Evolutionary conservation across 192 early-diverging fungal species (phyloP), one percentile per base, ranked within the genome.

Genomic region (Gryganskiella cystojenkinii): DNA sequence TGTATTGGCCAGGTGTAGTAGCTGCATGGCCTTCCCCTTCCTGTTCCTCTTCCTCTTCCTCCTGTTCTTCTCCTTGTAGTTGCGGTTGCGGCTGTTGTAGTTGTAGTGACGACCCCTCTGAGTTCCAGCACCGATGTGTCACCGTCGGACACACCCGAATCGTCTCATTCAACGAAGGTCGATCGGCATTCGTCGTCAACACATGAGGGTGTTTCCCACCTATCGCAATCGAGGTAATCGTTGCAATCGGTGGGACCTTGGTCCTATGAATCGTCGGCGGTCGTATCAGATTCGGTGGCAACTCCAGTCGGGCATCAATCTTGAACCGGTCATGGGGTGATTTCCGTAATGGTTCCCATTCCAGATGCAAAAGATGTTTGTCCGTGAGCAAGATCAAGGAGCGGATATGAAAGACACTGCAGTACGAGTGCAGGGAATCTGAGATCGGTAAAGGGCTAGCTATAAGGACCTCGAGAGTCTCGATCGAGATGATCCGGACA

Each of bases 321-420:
- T 42, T 14, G 37, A 78, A 64, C 3, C 58, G 15, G 28, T 60
- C 58, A 22, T 64, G 60, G 34, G 45, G 45, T 19, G 71, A 73
- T 17, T 44, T 64, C n/a, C 63, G 68, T 0, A 78, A 30, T 4
- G 74, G 66, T 22, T 78, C 61, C 74, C 74, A 78, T 45, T 78
- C 66, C 25, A 78, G 13, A 22, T 78, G 74, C 1, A 69, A 34
- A 24, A 78, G 57, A 19, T 78, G 66, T 17, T 54, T n/a, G 15
- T 78, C 74, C 10, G 67, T 64, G 22, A 78, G 61, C n/a, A 78
- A 45, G 14, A 78, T 69, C 1, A 78, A 31, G 0, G 74, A 78
- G 25, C 74, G 74, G 33, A 78, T 69, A 25, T 78, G 74, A 22
- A 78, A 67, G 30, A 78, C 74, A 19, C 74, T 64, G 34, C 74